Base-by-base conservation (phyloP, 805 yeast species). In the Lachancea fermentati region DNA sequence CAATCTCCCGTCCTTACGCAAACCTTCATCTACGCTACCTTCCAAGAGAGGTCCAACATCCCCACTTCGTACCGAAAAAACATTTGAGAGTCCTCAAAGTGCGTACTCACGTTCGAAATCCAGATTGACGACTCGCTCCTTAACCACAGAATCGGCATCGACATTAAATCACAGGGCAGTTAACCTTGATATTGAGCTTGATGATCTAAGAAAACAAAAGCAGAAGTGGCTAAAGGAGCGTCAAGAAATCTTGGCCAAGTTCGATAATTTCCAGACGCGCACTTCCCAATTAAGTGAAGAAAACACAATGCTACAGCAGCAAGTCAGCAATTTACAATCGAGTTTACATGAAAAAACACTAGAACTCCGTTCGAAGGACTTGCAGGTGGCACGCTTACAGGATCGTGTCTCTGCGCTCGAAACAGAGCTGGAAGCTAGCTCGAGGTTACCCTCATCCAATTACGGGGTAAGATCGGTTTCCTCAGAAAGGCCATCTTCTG, bases 41-140 rank as follows among this genome's bases (percentile, higher is more conserved):
- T 69, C 82, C 2, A 83, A 83, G 51, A 68, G 93, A 45, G 72
- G 74, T 0, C 85, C 91, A 0, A 68, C 85, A 0, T 82, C 89
- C 0, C 91, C 91, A 1, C 69, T 78, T 26, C 81, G 78, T 51
- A 58, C 41, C 4, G 41, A 37, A 22, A 25, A 35, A 11, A 19
- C 22, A 12, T 13, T 19, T 29, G 39, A 36, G 7, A 19, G 41
- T 7, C 25, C 32, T n/a, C 36, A 24, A 18, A 35, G 34, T 25
- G 12, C 7, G n/a, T 63, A 69, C 32, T 66, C 76, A 0, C 19
- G 37, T 12, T 71, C 70, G 2, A 62, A 76, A 45, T 65, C 75
- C 11, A 56, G 72, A 19, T 60, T 58, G 26, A 46, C 60, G 12
- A 51, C 63, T 0, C 51, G 66, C 3, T 49, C 62, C 1, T 30